Evolutionary conservation across 2,329 filamentous ascomycete genomes (phyloP).

Genomic region (Aspergillus caelatus): DNA sequence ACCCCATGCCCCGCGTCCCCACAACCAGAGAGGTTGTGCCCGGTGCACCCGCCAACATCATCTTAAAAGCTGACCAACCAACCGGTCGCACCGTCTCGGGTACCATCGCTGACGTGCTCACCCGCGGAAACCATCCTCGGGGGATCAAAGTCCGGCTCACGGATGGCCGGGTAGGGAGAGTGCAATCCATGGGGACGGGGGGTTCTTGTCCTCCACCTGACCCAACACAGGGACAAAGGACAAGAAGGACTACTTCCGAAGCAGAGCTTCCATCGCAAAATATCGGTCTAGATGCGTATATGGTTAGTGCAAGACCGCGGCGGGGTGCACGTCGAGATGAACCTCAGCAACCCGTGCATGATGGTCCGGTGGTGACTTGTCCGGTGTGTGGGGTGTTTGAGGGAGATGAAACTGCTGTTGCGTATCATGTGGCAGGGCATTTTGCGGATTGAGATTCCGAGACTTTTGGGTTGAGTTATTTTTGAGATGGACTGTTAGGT

Average conservation of each 20-base stretch:
- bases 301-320: constrained; percentile 10
- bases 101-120: constrained; percentile 68
- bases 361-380: background rate
- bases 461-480: background rate
- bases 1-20: constrained; percentile 7
- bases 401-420: background rate
- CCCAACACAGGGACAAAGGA: background rate
- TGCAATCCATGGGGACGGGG: constrained; percentile 53
- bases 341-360: background rate
- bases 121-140: constrained; percentile 72
- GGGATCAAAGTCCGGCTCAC: constrained; percentile 77
- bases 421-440: background rate
- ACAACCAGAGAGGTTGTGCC: constrained; percentile 35
- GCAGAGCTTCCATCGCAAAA: constrained; percentile 6
- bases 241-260: background rate
- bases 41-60: constrained; percentile 69
- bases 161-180: constrained; percentile 73
- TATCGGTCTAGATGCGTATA: constrained; percentile 19
- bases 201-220: background rate
- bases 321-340: background rate
- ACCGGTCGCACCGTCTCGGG: constrained; percentile 73
- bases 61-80: constrained; percentile 75
- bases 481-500: background rate
- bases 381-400: background rate
- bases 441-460: background rate